Evolutionary conservation across 1,139 yeast genomes (phyloP), one percentile per base, ranked within the genome.

Genomic region (Lizanozyma gosingica): DNA sequence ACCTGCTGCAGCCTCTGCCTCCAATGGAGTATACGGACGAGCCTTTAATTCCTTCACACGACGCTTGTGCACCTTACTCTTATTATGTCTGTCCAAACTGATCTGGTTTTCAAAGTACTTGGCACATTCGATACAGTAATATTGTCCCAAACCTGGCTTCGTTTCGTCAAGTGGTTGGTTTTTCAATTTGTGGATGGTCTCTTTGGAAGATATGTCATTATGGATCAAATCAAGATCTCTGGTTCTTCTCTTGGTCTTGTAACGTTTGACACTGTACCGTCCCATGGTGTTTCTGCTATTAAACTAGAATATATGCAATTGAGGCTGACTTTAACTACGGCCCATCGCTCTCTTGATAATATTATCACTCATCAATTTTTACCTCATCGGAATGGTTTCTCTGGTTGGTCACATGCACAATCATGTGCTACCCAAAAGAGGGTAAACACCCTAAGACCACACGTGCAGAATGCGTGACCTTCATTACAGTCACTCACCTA

Each of bases 71-170:
- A 81, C 73, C 57, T 88, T 88, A 8, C 83, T 74, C 53, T 78
- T 76, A 48, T 73, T 65, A 63, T 92, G 98, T 18, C 81, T 73
- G 48, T 78, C 78, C 46, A 85, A 69, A 14, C 95, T 84, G 35
- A 63, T 59, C 41, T 83, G 90, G 45, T 81, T 81, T 56, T 90
- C 97, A 55, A 79, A 87, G 60, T 92, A 87, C 60, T 83, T 85
- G 40, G 95, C 95, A 70, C 98, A 92, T 49, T 88, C 95, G 43
- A 92, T 74, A 62, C 97, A 92, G 61, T 87, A 92, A 62, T 79
- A 83, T 63, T 92, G 97, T 15, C 97, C 98, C 50, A 92, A 65
- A 3, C 98, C 98, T 1, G 97, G 92, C 57, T 83, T 83, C 39
- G 79, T 79, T 63, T 90, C 97, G 60, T 92, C 97, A 43, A 85